Base-by-base conservation (phyloP, 2,329 filamentous ascomycete genomes). In the Venturia aucupariae region DNA sequence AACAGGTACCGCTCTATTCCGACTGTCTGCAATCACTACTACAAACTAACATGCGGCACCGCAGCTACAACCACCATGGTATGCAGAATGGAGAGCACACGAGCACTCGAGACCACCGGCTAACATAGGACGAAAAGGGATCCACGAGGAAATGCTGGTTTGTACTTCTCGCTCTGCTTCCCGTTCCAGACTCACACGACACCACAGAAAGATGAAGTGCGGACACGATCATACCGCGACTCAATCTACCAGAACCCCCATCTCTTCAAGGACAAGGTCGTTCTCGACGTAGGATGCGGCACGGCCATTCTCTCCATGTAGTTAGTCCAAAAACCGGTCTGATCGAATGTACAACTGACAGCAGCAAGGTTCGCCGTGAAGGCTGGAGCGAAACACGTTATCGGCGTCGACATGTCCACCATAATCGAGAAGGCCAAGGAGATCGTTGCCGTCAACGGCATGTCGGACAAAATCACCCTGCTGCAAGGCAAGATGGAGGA, bases 401-500 rank as follows among this genome's bases (percentile, higher is more conserved):
- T 97, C 70, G 94, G 94, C 72, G 94, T 99, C 65, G 94, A 99
- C 78, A 99, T 97, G 93, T 99, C 94, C 41, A 97, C 93, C 71
- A 99, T 99, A 78, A 97, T 99, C 79, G 91, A 96, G 80, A 99
- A 99, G 84, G 94, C 94, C 55, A 87, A 87, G 73, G 90, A 97
- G 82, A 99, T 99, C 69, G 94, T 97, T 74, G 86, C 86, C 75
- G 84, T 84, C 70, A 99, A 99, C 77, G 92, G 93, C 71, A 86
- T 99, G 84, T 84, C 88, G 63, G 89, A 93, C 80, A 96, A 96
- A 85, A 97, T 99, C 76, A 97, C 94, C 63, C 86, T 99, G 66
- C 85, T 99, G 68, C 94, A 97, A 81, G 94, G 94, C 76, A 99
- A 99, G 85, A 99, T 99, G 94, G 94, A 99, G 81, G 94, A 99